These are phyloP conservation scores for Emericellopsis terricola DNA, from an alignment of 495 filamentous ascomycete genomes.

Conservation along the genomic window DNA sequence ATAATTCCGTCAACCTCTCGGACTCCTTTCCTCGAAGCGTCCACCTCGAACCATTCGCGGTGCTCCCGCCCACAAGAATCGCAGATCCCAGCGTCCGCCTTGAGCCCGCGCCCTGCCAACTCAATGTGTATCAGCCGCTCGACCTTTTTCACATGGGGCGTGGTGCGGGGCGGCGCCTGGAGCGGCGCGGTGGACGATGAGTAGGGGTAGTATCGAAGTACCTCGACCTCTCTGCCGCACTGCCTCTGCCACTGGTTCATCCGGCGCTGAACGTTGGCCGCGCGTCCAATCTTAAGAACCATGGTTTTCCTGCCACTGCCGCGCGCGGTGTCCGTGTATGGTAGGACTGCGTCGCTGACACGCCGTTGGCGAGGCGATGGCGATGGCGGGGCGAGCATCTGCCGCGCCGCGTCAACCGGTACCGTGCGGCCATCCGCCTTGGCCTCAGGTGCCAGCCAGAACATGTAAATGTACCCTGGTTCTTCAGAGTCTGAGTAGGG, in stretches of 20 bases:
- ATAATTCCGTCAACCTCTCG: constrained; percentile 68
- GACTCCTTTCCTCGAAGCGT: constrained; percentile 52
- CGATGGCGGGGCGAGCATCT: constrained; percentile 33
- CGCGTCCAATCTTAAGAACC: constrained; percentile 81
- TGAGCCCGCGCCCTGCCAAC: constrained; percentile 47
- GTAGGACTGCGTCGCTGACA: constrained; percentile 46
- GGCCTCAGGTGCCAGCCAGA: constrained; percentile 57
- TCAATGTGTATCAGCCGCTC: constrained; percentile 87
- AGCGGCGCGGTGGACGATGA: constrained; percentile 7
- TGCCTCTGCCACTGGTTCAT: constrained; percentile 86
- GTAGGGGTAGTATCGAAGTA: constrained; percentile 88
- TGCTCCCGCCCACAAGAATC: constrained; percentile 71
- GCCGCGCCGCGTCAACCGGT: constrained; percentile 37
- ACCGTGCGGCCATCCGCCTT: constrained; percentile 25
- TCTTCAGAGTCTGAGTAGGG: constrained; percentile 64
- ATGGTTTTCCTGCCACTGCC: constrained; percentile 30
- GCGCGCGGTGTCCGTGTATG: constrained; percentile 23
- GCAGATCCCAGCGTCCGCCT: constrained; percentile 38
- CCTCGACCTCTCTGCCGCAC: constrained; percentile 69
- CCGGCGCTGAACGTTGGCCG: constrained; percentile 76
- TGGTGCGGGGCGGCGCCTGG: constrained; percentile 34
- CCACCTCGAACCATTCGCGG: constrained; percentile 90
- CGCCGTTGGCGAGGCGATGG: constrained; percentile 25
- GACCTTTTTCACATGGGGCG: constrained; percentile 75
- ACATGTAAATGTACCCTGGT: constrained; percentile 93